Evolutionary conservation across 306 rosid species (phyloP).

Genomic region (Sechiopsis laciniata): DNA sequence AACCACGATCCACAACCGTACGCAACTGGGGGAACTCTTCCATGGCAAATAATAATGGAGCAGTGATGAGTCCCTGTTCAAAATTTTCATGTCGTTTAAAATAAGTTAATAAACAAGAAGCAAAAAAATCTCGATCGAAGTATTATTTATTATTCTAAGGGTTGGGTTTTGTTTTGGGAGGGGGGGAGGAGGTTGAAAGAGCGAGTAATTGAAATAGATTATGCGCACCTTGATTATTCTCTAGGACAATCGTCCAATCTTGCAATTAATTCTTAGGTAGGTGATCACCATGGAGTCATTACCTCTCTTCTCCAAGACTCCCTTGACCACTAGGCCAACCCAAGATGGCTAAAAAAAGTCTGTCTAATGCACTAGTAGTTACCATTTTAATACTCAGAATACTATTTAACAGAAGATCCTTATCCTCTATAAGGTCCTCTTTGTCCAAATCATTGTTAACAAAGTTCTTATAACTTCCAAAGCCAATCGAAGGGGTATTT

Average conservation of each 20-base stretch:
- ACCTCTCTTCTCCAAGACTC: too few relatives aligned
- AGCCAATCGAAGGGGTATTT: not conserved
- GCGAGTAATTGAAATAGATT: too few relatives aligned
- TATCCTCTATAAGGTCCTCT: not conserved
- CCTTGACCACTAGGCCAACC: too few relatives aligned
- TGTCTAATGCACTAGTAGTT: not conserved
- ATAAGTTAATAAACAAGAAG: not conserved
- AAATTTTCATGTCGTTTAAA: not conserved
- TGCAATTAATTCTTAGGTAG: too few relatives aligned
- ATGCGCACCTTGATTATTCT: too few relatives aligned
- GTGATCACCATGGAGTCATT: too few relatives aligned
- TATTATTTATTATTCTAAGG: not conserved
- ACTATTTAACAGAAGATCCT: not conserved
- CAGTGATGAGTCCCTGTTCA: slow-evolving; percentile 84
- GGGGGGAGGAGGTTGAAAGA: too few relatives aligned
- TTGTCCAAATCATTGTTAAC: not conserved
- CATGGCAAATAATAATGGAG: slow-evolving; percentile 89
- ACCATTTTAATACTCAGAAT: not conserved
- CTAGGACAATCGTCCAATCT: too few relatives aligned
- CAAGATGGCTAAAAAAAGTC: too few relatives aligned
- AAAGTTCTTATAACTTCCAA: not conserved
- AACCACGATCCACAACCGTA: slow-evolving; percentile 54
- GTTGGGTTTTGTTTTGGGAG: not conserved
- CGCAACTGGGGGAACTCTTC: slow-evolving; percentile 91
- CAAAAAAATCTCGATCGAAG: not conserved